Evolutionary conservation across 2,329 filamentous ascomycete genomes (phyloP).

Genomic region (Aspergillus sp.): DNA sequence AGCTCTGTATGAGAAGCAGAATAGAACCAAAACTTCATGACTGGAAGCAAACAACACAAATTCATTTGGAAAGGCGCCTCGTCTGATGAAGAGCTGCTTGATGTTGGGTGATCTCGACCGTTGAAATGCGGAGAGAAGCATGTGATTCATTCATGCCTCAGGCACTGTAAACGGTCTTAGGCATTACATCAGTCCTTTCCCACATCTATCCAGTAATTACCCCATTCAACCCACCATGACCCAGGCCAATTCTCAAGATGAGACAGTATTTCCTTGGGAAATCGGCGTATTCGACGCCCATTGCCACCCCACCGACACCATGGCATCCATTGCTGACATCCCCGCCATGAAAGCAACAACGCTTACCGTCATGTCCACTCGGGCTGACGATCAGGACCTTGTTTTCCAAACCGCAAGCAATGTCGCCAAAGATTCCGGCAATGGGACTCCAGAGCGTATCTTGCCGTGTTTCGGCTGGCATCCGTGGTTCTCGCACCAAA

Average conservation of each 20-base stretch:
- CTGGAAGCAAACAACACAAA: not conserved
- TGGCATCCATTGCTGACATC: conserved; percentile 56
- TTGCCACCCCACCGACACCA: conserved; percentile 66
- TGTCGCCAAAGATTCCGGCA: conserved; percentile 34
- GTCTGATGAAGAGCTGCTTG: not conserved
- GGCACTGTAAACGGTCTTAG: not conserved
- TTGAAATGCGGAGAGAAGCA: conserved; percentile 4
- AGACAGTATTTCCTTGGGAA: conserved; percentile 57
- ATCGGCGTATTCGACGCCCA: conserved; percentile 64
- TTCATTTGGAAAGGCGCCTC: not conserved
- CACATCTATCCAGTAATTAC: not conserved
- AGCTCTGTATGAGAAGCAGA: not conserved
- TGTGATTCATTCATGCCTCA: conserved; percentile 9
- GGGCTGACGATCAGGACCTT: conserved; percentile 61
- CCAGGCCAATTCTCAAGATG: conserved; percentile 12
- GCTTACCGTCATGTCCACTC: conserved; percentile 64
- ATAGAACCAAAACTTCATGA: not conserved
- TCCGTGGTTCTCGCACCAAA: conserved; percentile 66
- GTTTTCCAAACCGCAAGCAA: conserved; percentile 51
- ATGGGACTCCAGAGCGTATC: conserved; percentile 41
- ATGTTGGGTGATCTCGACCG: not conserved
- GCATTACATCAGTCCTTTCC: not conserved
- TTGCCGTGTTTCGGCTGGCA: conserved; percentile 68
- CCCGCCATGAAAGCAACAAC: conserved; percentile 57
- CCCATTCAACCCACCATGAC: not conserved